Percentiles rank a stretch among this genome's conserved stretches.
phyloP scores from a whole-genome alignment of 1,284 basidiomycete species.

The Fomitopsis betulina region DNA sequence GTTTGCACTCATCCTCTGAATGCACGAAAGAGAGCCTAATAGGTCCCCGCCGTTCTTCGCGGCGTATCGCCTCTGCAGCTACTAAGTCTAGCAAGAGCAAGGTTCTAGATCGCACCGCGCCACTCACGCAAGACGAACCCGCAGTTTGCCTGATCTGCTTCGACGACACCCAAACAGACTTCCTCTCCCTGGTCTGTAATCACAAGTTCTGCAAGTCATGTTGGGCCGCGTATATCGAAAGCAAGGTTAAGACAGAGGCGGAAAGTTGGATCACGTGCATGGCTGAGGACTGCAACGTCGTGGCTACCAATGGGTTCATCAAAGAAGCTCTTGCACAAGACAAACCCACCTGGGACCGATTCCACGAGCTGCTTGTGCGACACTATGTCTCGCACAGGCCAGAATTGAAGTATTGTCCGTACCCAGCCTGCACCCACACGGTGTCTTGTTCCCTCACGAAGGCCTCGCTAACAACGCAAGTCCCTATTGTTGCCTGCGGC shows the following conservation, averaged over 20 bases:
- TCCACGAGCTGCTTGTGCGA: conserved; percentile 83
- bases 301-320: conserved; percentile 67
- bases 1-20: conserved; percentile 19
- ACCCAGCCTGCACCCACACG: conserved; percentile 81
- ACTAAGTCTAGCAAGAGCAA: conserved; percentile 29
- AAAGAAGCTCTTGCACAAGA: conserved; percentile 42
- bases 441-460: conserved; percentile 83
- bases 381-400: conserved; percentile 88
- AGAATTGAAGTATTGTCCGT: conserved; percentile 90
- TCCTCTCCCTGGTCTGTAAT: conserved; percentile 67
- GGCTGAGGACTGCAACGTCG: conserved; percentile 82
- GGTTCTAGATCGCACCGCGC: conserved; percentile 21
- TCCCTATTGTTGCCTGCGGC: conserved; percentile 88
- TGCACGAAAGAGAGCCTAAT: conserved; percentile 7
- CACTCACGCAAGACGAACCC: conserved; percentile 25
- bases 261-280: conserved; percentile 91
- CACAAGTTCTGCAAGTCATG: conserved; percentile 86
- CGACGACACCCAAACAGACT: conserved; percentile 66
- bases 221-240: conserved; percentile 81
- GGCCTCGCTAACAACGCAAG: conserved; percentile 71
- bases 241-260: conserved; percentile 89
- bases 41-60: conserved; percentile 34
- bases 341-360: conserved; percentile 53
- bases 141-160: conserved; percentile 92
- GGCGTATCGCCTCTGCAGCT: conserved; percentile 35